These are phyloP conservation scores for Apiospora kogelbergensis DNA, from an alignment of 2,329 filamentous ascomycete species.

Conservation along the genomic window DNA sequence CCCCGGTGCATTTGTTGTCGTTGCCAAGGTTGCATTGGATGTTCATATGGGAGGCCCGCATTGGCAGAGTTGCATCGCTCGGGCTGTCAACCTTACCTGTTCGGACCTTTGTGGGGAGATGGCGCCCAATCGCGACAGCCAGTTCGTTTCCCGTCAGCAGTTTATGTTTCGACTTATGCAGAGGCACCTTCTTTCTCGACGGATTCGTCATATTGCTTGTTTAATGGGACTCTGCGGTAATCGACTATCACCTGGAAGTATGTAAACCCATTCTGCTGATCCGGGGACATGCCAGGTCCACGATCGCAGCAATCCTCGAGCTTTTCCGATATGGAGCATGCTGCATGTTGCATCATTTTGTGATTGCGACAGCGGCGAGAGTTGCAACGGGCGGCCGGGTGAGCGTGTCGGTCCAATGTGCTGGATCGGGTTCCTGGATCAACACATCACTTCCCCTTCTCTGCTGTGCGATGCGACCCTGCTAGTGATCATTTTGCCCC, in stretches of 20 bases:
- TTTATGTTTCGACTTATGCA: not conserved
- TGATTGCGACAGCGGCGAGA: not conserved
- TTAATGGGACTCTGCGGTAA: not conserved
- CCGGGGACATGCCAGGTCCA: not conserved
- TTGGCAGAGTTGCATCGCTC: not conserved
- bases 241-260: not conserved
- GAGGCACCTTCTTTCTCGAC: not conserved
- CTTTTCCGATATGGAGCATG: not conserved
- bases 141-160: not conserved
- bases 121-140: not conserved
- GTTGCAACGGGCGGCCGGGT: not conserved
- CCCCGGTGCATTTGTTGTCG: not conserved
- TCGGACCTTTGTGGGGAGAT: not conserved
- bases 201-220: not conserved
- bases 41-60: not conserved
- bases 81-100: not conserved
- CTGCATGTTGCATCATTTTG: not conserved
- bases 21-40: not conserved
- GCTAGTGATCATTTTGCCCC: not conserved
- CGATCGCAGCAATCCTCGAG: not conserved
- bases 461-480: not conserved
- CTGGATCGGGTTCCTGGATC: not conserved
- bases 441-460: not conserved
- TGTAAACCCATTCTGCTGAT: not conserved
- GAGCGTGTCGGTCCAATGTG: not conserved